Base-by-base conservation (phyloP, 352 stramenopile genomes). In the Pythium myriotylum region DNA sequence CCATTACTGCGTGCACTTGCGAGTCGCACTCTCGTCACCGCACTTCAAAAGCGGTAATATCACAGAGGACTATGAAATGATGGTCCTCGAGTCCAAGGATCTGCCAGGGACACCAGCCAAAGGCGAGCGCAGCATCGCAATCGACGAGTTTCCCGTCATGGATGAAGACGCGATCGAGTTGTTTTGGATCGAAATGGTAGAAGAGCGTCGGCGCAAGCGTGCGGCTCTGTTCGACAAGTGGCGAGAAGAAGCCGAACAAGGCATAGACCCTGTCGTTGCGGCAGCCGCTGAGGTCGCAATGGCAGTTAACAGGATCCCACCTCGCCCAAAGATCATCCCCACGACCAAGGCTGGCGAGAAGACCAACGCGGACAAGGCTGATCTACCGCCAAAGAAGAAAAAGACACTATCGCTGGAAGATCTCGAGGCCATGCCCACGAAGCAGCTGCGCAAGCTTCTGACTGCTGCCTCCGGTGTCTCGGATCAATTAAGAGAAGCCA, bases 91-190 rank as follows among this genome's bases (percentile, higher is more conserved):
- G 58, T 74, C 70, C 19, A 88, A 90, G 32, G 64, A 71, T 2
- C 46, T 67, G 13, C 43, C 45, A 2, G 62, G 58, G 8, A 33
- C 13, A 16, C 37, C 3, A 13, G 7, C 48, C 59, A 67, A 55
- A 49, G 6, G 23, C 3, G 40, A 59, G 22, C 70, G 71, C 9
- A 92, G 74, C 51, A 88, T 96, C 59, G 85, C 86, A 19, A 94
- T 96, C 48, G 80, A 94, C 43, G 73, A 84, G 51, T 95, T 96
- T 56, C 86, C 88, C 0, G 77, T 85, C n/a, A 95, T 96, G 88
- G 75, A 88, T 43, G 79, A 90, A 10, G 68, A 81, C 40, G 84
- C 83, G 24, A 88, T 92, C 32, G 84, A 96, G 48, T 49, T 60
- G 20, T 95, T 89, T 47, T 93, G 84, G 84, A 76, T 91, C 58